phyloP scores from a whole-genome alignment of 352 stramenopile genomes.

The Phytophthora nicotianae region DNA sequence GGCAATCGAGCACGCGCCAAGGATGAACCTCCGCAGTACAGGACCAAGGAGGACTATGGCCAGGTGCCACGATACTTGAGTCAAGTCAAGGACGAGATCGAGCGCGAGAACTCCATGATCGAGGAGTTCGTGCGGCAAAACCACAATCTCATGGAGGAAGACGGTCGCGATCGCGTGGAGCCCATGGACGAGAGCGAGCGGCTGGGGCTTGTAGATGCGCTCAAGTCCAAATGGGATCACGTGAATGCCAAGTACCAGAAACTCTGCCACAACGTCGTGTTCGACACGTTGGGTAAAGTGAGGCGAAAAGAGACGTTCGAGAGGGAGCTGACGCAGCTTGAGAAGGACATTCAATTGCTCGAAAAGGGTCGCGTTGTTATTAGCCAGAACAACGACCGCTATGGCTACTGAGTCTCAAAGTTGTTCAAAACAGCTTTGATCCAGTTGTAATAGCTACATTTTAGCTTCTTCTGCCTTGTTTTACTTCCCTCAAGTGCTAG shows the following conservation, averaged over 20 bases:
- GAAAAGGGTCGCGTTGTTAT: slow-evolving; percentile 76
- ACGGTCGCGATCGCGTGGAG: slow-evolving; percentile 57
- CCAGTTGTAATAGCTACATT: background rate
- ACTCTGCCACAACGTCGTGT: slow-evolving; percentile 92
- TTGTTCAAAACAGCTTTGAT: background rate
- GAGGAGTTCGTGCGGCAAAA: slow-evolving; percentile 92
- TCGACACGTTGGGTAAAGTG: slow-evolving; percentile 93
- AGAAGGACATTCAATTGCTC: slow-evolving; percentile 92
- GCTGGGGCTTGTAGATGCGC: slow-evolving; percentile 78
- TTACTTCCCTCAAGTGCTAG: slow-evolving; percentile 11
- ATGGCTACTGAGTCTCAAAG: slow-evolving; percentile 45
- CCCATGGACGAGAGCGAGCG: slow-evolving; percentile 89
- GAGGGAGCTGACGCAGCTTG: slow-evolving; percentile 90
- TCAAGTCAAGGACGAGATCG: slow-evolving; percentile 93
- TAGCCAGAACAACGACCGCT: slow-evolving; percentile 47
- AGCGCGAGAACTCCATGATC: slow-evolving; percentile 93
- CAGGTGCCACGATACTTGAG: slow-evolving; percentile 91
- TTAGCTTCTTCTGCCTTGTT: background rate
- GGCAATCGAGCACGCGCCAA: slow-evolving; percentile 60
- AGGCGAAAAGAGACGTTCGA: slow-evolving; percentile 93
- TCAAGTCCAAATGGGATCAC: slow-evolving; percentile 95
- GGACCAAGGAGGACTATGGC: slow-evolving; percentile 92
- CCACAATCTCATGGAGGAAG: slow-evolving; percentile 82
- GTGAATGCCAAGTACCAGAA: slow-evolving; percentile 96
- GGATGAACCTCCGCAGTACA: slow-evolving; percentile 78